These are phyloP conservation scores for Beta lomatogona DNA, from an alignment of 179 eudicot genomes.

Conservation along the genomic window DNA sequence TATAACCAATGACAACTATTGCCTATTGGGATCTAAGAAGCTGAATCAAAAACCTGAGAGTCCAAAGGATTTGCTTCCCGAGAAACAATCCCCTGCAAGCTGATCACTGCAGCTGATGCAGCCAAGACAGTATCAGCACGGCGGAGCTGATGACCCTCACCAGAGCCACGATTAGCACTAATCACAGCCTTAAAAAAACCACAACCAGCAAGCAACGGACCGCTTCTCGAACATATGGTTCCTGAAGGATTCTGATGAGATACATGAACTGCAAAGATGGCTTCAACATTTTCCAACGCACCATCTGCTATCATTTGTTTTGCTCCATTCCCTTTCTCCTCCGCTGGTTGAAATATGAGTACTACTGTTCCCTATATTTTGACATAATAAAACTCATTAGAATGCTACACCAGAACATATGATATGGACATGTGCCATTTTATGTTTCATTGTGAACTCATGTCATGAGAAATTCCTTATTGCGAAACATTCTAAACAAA, in stretches of 20 bases:
- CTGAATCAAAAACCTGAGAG: slow-evolving; percentile 47
- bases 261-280: slow-evolving; percentile 75
- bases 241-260: slow-evolving; percentile 56
- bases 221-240: slow-evolving; percentile 65
- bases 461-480: too few relatives aligned
- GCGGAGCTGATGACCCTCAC: slow-evolving; percentile 6
- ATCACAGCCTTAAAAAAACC: slow-evolving; percentile 76
- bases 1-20: neutral
- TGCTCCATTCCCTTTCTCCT: slow-evolving; percentile 91
- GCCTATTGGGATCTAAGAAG: neutral
- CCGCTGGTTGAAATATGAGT: slow-evolving; percentile 88
- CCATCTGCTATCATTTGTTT: slow-evolving; percentile 75
- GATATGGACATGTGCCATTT: too few relatives aligned
- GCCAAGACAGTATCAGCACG: slow-evolving; percentile 58
- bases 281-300: slow-evolving; percentile 69
- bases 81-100: slow-evolving; percentile 83
- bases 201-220: slow-evolving; percentile 80
- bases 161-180: slow-evolving; percentile 25
- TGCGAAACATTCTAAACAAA: too few relatives aligned
- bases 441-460: too few relatives aligned
- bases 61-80: slow-evolving; percentile 83
- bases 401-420: neutral
- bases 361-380: slow-evolving; percentile 70
- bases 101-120: slow-evolving; percentile 69
- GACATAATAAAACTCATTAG: neutral